Evolutionary conservation across 371 early-diverging fungal genomes (phyloP).

Genomic region (Circinella umbellata): DNA sequence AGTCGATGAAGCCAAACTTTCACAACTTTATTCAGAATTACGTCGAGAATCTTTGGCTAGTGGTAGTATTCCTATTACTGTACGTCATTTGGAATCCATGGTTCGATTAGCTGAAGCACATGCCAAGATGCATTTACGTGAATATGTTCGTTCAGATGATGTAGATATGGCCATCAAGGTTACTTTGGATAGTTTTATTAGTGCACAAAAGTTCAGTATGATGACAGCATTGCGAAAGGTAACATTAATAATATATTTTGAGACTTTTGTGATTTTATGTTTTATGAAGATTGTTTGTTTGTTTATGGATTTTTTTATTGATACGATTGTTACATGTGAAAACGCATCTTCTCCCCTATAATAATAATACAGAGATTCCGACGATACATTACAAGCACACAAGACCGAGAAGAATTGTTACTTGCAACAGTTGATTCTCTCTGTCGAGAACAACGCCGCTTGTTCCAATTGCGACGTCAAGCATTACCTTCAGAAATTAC

Average conservation of each 20-base stretch:
- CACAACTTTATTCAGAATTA: constrained; percentile 91
- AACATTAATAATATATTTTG: constrained; percentile 10
- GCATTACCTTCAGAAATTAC: constrained; percentile 61
- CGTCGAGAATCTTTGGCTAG: constrained; percentile 91
- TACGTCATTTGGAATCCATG: constrained; percentile 98
- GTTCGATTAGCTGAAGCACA: constrained; percentile 98
- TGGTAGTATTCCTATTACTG: constrained; percentile 98
- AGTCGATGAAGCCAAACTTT: constrained; percentile 89
- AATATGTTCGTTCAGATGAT: constrained; percentile 92
- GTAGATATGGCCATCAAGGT: constrained; percentile 96
- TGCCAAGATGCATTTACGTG: constrained; percentile 98
- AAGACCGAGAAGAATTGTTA: constrained; percentile 84
- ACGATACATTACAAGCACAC: constrained; percentile 80
- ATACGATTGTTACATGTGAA: neutral
- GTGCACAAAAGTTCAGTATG: constrained; percentile 97
- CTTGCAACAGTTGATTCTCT: constrained; percentile 76
- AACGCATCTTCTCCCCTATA: neutral
- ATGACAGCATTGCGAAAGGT: constrained; percentile 77
- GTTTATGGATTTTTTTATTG: neutral
- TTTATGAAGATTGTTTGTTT: no score
- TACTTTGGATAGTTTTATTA: constrained; percentile 94
- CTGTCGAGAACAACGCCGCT: constrained; percentile 76
- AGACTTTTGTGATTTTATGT: no score
- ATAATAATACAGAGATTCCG: constrained; percentile 66
- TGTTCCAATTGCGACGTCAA: constrained; percentile 67